A percentile compares a stretch with the other conserved stretches of the same genome.
These are phyloP conservation scores for Cordyceps militaris DNA, from an alignment of 2,329 filamentous ascomycete species.

Conservation along the genomic window DNA sequence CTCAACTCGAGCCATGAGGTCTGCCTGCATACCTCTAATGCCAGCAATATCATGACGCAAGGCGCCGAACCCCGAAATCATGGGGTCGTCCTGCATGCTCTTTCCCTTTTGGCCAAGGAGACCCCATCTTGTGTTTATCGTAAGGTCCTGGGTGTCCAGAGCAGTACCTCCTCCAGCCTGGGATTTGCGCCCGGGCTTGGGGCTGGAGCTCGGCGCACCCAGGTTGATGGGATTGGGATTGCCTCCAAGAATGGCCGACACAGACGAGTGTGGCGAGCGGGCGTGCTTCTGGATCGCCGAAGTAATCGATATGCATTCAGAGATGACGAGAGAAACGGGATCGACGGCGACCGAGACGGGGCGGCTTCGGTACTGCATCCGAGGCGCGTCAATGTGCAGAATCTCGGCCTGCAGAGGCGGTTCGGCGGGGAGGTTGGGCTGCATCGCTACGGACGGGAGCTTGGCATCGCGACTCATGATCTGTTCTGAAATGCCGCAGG, in stretches of 20 bases:
- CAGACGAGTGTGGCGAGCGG: slow-evolving; percentile 90
- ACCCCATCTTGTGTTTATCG: slow-evolving; percentile 80
- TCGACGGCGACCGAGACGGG: slow-evolving; percentile 77
- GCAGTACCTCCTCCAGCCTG: slow-evolving; percentile 27
- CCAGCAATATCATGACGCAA: slow-evolving; percentile 80
- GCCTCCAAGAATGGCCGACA: slow-evolving; percentile 88
- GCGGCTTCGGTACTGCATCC: slow-evolving; percentile 53
- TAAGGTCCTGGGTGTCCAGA: slow-evolving; percentile 45
- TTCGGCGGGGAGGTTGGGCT: slow-evolving; percentile 13
- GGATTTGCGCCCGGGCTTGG: slow-evolving; percentile 36
- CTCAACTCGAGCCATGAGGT: background rate
- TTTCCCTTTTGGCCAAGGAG: slow-evolving; percentile 90
- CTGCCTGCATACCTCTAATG: slow-evolving; percentile 57
- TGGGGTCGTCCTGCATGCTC: slow-evolving; percentile 93
- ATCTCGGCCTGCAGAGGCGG: slow-evolving; percentile 1
- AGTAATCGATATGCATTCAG: slow-evolving; percentile 97
- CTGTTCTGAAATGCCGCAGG: slow-evolving; percentile 8
- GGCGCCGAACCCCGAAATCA: slow-evolving; percentile 91
- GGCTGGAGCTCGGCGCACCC: slow-evolving; percentile 37
- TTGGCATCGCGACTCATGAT: slow-evolving; percentile 29
- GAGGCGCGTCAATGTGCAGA: slow-evolving; percentile 27
- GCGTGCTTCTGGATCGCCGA: slow-evolving; percentile 97
- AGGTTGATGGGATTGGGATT: slow-evolving; percentile 52
- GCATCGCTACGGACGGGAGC: slow-evolving; percentile 19
- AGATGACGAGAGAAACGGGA: slow-evolving; percentile 87